A percentile compares a stretch with the other conserved stretches of the same genome.
Conservation (phyloP, 225 moss, liverwort and hornwort genomes). For the Anthoceros angustus region DNA sequence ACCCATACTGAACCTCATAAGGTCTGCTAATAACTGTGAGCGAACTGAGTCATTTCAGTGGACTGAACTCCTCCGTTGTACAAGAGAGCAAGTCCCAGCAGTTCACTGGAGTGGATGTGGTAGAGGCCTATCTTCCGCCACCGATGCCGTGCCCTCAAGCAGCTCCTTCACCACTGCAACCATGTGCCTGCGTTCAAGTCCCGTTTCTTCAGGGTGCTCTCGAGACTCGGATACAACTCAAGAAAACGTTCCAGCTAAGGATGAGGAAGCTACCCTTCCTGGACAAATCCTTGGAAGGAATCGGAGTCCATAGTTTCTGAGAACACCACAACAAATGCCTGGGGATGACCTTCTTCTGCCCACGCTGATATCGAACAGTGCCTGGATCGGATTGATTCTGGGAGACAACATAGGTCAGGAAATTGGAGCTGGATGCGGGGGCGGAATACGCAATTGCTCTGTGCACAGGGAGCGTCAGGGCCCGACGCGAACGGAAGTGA, state of each 20-base stretch:
- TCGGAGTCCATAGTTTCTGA: conserved; percentile 55
- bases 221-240: neutral
- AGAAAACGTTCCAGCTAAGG: neutral
- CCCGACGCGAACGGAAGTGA: too few species aligned
- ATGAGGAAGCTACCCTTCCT: conserved; percentile 42
- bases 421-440: too few species aligned
- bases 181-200: conserved; percentile 45
- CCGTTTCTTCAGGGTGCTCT: neutral
- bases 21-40: neutral
- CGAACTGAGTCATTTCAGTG: neutral
- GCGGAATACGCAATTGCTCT: too few species aligned
- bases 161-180: conserved; percentile 65
- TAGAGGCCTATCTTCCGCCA: conserved; percentile 66
- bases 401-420: too few species aligned
- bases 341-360: conserved; percentile 71
- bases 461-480: too few species aligned
- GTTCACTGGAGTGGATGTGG: conserved; percentile 60
- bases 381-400: conserved; percentile 12
- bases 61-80: conserved; percentile 60
- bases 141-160: conserved; percentile 46
- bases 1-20: neutral
- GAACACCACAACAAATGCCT: conserved; percentile 80
- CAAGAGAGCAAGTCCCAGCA: conserved; percentile 72
- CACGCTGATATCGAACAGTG: conserved; percentile 76
- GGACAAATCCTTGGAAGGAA: conserved; percentile 58